phyloP scores from a whole-genome alignment of 345 rosid species.

The Bretschneidera sinensis region DNA sequence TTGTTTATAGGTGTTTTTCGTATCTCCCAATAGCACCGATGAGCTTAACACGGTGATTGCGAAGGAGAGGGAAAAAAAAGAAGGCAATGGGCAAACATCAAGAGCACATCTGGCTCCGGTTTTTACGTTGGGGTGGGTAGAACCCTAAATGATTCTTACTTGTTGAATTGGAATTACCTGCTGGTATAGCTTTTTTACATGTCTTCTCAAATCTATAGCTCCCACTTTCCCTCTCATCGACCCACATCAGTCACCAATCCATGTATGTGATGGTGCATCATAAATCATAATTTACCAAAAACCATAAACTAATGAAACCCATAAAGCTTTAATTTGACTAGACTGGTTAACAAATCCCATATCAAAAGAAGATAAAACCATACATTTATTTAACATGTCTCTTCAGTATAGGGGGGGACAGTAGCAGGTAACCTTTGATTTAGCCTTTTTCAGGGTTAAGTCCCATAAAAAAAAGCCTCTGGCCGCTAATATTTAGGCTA shows the following conservation, averaged over 20 bases:
- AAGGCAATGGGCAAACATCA: slow-evolving; percentile 10
- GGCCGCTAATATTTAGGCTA: too few species aligned
- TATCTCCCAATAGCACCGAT: too few species aligned
- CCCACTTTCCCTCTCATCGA: slow-evolving; percentile 16
- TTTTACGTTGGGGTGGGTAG: slow-evolving; percentile 43
- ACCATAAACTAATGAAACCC: too few species aligned
- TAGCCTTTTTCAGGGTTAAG: not conserved
- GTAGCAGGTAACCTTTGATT: slow-evolving; percentile 16
- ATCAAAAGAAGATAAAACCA: slow-evolving; percentile 44
- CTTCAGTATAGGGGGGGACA: slow-evolving; percentile 16
- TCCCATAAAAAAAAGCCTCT: slow-evolving; percentile 1
- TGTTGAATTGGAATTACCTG: slow-evolving; percentile 22
- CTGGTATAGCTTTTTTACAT: too few species aligned
- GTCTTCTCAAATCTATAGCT: slow-evolving; percentile 20
- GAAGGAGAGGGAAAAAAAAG: too few species aligned
- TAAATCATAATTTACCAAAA: not conserved
- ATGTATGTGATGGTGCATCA: slow-evolving; percentile 10
- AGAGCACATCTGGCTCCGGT: slow-evolving; percentile 48
- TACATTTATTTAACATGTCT: too few species aligned
- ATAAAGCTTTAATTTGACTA: slow-evolving; percentile 24
- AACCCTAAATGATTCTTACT: slow-evolving; percentile 39
- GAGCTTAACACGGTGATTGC: too few species aligned
- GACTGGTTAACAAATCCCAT: slow-evolving; percentile 29
- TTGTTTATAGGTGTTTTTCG: too few species aligned
- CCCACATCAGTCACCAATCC: slow-evolving; percentile 29